Percentiles rank a stretch among this genome's conserved stretches.
Conservation (phyloP, 805 yeast species). For the Candida caryicola region DNA sequence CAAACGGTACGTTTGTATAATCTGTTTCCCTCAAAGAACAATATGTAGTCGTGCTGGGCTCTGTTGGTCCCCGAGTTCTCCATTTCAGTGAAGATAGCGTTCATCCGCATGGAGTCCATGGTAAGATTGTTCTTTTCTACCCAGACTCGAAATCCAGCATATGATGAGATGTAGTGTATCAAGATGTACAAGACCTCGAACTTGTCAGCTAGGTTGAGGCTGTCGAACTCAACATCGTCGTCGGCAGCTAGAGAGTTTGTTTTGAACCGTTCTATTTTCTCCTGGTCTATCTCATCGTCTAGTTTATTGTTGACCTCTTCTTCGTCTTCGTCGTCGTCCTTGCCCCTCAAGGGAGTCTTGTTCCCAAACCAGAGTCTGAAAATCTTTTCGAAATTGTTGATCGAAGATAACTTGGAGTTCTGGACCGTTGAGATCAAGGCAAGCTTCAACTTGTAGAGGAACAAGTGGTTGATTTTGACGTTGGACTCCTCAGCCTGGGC, state of each 20-base stretch:
- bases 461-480: slow-evolving; percentile 13
- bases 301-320: slow-evolving; percentile 17
- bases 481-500: slow-evolving; percentile 6
- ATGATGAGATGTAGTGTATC: slow-evolving; percentile 41
- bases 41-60: slow-evolving; percentile 29
- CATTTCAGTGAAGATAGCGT: slow-evolving; percentile 6
- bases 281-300: slow-evolving; percentile 21
- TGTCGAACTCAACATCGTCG: slow-evolving; percentile 34
- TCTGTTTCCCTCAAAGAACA: slow-evolving; percentile 50
- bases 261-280: slow-evolving; percentile 4
- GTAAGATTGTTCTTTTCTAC: slow-evolving; percentile 37
- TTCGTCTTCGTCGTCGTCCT: slow-evolving; percentile 19
- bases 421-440: slow-evolving; percentile 41
- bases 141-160: slow-evolving; percentile 46
- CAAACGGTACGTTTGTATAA: slow-evolving; percentile 40
- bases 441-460: slow-evolving; percentile 43
- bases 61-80: slow-evolving; percentile 10
- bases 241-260: slow-evolving; percentile 7
- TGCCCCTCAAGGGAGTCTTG: slow-evolving; percentile 31
- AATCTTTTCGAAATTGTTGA: slow-evolving; percentile 31
- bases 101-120: slow-evolving; percentile 23
- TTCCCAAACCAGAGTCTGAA: slow-evolving; percentile 34
- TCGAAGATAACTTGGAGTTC: slow-evolving; percentile 30
- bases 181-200: slow-evolving; percentile 47
- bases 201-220: slow-evolving; percentile 44